Evolutionary conservation across 257 asterid species (phyloP).

Genomic region (Rehmannia glutinosa): DNA sequence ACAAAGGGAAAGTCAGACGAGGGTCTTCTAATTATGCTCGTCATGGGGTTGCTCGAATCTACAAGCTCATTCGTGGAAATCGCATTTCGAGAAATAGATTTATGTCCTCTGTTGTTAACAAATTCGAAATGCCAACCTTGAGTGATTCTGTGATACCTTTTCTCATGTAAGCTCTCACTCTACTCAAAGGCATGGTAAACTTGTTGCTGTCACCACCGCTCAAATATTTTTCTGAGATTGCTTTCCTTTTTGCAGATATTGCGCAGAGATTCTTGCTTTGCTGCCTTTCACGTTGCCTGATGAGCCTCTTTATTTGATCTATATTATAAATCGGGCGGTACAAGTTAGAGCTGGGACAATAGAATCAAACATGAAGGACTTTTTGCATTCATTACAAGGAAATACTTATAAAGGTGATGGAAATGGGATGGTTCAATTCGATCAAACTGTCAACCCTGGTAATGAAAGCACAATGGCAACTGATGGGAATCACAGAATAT

Average conservation of each 20-base stretch:
- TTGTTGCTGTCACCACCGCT: background rate
- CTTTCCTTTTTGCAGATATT: slow-evolving; percentile 60
- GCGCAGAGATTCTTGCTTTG: slow-evolving; percentile 88
- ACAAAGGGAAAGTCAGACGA: slow-evolving; percentile 56
- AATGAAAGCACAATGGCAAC: slow-evolving; percentile 19
- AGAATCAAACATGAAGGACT: slow-evolving; percentile 85
- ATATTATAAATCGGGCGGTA: slow-evolving; percentile 77
- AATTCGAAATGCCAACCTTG: slow-evolving; percentile 78
- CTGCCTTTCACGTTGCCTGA: slow-evolving; percentile 86
- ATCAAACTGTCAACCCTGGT: slow-evolving; percentile 27
- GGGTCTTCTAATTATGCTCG: slow-evolving; percentile 57
- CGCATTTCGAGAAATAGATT: slow-evolving; percentile 89
- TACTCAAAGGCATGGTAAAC: background rate
- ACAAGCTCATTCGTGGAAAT: slow-evolving; percentile 93
- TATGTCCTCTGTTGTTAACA: slow-evolving; percentile 88
- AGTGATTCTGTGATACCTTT: slow-evolving; percentile 58
- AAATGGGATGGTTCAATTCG: slow-evolving; percentile 40
- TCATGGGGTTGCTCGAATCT: slow-evolving; percentile 90
- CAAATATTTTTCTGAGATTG: slow-evolving; percentile 21
- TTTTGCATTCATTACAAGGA: slow-evolving; percentile 58
- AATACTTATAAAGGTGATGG: slow-evolving; percentile 32
- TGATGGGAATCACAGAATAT: slow-evolving; percentile 30
- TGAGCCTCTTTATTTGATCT: slow-evolving; percentile 94
- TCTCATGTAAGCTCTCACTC: slow-evolving; percentile 53
- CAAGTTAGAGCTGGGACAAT: slow-evolving; percentile 91